Percentiles rank a stretch among this genome's conserved stretches.
Evolutionary conservation across 2,329 filamentous ascomycete species (phyloP).

Genomic region (Hymenoscyphus albidus): DNA sequence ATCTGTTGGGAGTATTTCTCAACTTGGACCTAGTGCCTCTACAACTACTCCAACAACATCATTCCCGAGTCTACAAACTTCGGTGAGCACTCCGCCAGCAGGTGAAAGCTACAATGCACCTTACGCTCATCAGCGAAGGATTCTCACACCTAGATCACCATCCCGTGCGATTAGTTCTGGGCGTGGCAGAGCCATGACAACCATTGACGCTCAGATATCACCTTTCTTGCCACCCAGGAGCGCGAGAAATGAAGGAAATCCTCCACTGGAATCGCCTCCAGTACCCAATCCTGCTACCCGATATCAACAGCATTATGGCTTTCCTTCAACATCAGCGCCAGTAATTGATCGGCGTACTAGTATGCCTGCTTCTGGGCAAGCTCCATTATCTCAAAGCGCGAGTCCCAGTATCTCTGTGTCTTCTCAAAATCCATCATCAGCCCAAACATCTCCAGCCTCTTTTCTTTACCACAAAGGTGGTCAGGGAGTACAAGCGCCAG

Average conservation of each 20-base stretch:
- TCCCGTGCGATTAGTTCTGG: conserved; percentile 52
- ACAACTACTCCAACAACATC: conserved; percentile 18
- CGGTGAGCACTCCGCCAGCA: conserved; percentile 22
- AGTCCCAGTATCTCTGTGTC: conserved; percentile 47
- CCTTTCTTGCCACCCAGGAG: conserved; percentile 43
- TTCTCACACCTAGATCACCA: conserved; percentile 38
- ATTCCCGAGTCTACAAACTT: conserved; percentile 24
- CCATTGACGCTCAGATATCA: conserved; percentile 46
- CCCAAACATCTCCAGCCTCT: conserved; percentile 38
- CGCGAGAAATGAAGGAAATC: conserved; percentile 41
- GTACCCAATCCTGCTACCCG: conserved; percentile 37
- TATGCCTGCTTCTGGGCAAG: conserved; percentile 36
- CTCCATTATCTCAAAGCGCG: conserved; percentile 37
- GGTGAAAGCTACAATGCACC: conserved; percentile 27
- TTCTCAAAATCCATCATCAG: conserved; percentile 42
- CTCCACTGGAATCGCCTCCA: conserved; percentile 41
- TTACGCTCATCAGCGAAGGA: conserved; percentile 27
- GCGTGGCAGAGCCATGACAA: conserved; percentile 41
- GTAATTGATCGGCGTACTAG: conserved; percentile 34
- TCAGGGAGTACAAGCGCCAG: conserved; percentile 18
- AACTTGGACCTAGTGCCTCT: conserved; percentile 27
- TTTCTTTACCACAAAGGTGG: conserved; percentile 28
- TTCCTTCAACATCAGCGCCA: conserved; percentile 40
- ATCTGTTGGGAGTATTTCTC: conserved; percentile 20
- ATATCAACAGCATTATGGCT: conserved; percentile 28